phyloP scores from a whole-genome alignment of 257 asterid species.

The Nicotiana benthamiana region DNA sequence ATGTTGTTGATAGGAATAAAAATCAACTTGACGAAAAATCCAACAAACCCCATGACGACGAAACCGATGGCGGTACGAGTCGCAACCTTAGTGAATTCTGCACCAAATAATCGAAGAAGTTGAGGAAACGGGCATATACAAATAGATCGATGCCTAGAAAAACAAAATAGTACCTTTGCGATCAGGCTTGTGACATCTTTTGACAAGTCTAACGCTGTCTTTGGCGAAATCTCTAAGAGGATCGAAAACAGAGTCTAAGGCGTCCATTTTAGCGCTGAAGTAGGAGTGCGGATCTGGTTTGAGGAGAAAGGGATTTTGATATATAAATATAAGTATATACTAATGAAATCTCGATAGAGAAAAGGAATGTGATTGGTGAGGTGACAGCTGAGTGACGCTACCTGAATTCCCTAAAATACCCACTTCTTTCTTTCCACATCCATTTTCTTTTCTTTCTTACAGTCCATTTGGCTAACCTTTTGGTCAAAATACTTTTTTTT shows the following conservation, averaged over 20 bases:
- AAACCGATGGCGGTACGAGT: conserved; percentile 27
- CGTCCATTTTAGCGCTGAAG: conserved; percentile 11
- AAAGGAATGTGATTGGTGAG: too few species aligned
- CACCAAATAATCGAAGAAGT: not conserved
- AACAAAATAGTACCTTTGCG: conserved; percentile 14
- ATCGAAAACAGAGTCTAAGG: conserved; percentile 22
- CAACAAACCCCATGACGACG: conserved; percentile 29
- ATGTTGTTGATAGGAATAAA: conserved; percentile 31
- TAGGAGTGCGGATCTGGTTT: too few species aligned
- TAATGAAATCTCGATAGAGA: too few species aligned
- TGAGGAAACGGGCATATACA: not conserved
- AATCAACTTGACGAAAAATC: conserved; percentile 26
- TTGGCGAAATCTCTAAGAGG: conserved; percentile 28
- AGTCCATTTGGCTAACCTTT: too few species aligned
- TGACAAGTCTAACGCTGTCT: conserved; percentile 23
- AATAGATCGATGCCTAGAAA: not conserved
- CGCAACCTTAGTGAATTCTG: conserved; percentile 30
- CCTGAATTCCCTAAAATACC: too few species aligned
- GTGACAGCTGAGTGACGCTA: too few species aligned
- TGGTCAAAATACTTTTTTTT: too few species aligned
- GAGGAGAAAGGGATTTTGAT: too few species aligned
- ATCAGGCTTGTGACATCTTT: conserved; percentile 28
- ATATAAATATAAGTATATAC: too few species aligned
- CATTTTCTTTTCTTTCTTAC: too few species aligned
- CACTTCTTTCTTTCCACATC: too few species aligned